Base-by-base conservation (phyloP, 805 yeast species). In the Scheffersomyces coipomensis region DNA sequence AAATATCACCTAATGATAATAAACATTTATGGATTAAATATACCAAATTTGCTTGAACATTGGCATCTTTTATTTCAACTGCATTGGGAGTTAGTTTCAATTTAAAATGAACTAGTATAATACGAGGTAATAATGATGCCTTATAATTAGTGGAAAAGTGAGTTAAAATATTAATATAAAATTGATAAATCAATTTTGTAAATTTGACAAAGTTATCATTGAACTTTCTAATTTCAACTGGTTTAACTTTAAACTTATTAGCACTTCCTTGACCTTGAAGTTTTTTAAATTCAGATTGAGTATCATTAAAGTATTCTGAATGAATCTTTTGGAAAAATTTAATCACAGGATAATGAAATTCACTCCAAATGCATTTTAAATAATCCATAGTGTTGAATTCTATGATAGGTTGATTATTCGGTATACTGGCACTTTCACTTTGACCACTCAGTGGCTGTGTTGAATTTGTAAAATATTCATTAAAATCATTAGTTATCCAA, bases 271-370 rank as follows among this genome's bases (percentile, higher is more conserved):
- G 34, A 41, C 45, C 13, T 38, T 34, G 37, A 19, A 38, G 40
- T 49, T 48, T 43, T 45, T 54, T 40, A 21, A 55, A 45, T 16
- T 55, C 39, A 8, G 35, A 27, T 5, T 45, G 37, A 35, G 51
- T 48, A 7, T 50, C 46, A 12, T 42, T 40, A 37, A 49, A 61
- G 22, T 57, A 44, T 11, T 39, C 51, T 13, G 54, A 59, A 47
- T 66, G 73, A 23, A 58, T 61, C 15, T 56, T 49, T 51, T 76
- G 80, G 49, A 73, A 82, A 53, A 72, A 72, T 47, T 79, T 81
- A 44, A 83, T 70, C 2, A 79, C 73, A 2, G 88, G 88, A 49
- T 80, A 79, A 47, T 80, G 84, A 45, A 84, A 70, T 4, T 78
- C 77, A 23, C 66, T 54, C 89, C 89, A 84, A 16, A 79, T 56